Evolutionary conservation across 2,329 filamentous ascomycete species (phyloP).

Genomic region (Penicillium sumatraense): DNA sequence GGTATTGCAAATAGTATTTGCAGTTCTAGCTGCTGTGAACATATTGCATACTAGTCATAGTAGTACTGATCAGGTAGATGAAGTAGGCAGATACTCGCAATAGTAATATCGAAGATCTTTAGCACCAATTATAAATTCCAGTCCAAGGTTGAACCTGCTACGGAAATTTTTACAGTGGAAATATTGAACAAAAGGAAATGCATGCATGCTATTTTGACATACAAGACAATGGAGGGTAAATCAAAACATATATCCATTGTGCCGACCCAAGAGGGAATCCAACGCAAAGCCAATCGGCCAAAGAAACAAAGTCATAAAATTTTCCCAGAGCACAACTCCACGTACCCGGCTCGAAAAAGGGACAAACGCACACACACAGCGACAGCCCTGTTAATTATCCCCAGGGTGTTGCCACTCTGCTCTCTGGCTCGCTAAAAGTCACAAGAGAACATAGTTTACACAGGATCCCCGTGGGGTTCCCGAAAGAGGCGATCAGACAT

Average conservation of each 20-base stretch:
- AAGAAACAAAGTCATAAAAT: conserved; percentile 40
- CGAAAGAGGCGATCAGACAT: conserved; percentile 2
- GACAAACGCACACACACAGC: conserved; percentile 22
- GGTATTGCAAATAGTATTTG: no score
- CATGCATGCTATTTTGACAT: conserved; percentile 44
- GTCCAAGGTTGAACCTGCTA: no score
- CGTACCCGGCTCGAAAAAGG: conserved; percentile 36
- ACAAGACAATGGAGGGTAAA: conserved; percentile 37
- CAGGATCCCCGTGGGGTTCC: conserved; percentile 9
- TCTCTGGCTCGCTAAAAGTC: conserved; percentile 31
- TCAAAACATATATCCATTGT: conserved; percentile 47
- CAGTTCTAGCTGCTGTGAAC: no score
- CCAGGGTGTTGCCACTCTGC: conserved; percentile 13
- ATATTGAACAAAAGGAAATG: conserved; percentile 36
- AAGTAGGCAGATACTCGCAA: no score
- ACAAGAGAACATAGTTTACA: conserved; percentile 34
- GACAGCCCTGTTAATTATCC: conserved; percentile 2
- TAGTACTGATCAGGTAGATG: no score
- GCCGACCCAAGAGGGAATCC: conserved; percentile 39
- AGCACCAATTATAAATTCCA: no score
- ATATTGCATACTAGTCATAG: no score
- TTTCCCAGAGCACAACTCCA: conserved; percentile 41
- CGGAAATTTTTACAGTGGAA: no score
- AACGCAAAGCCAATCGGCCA: conserved; percentile 33
- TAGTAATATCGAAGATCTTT: no score